These are phyloP conservation scores for Rosa hybrid DNA, from an alignment of 331 rosid species.

Conservation along the genomic window DNA sequence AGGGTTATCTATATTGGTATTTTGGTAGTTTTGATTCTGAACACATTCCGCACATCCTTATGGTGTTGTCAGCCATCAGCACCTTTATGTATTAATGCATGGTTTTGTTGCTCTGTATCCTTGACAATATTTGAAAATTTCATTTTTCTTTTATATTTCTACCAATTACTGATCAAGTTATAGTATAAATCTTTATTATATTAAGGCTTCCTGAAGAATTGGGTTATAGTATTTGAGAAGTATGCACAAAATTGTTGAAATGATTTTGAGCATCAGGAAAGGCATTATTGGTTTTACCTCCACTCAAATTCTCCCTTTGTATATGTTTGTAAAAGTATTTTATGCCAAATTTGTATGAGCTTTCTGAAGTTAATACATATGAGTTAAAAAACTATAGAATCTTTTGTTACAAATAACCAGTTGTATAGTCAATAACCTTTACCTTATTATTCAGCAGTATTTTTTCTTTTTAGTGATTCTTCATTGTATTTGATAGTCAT, in stretches of 20 bases:
- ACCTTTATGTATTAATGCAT: background rate
- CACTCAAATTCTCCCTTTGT: background rate
- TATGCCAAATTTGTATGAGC: background rate
- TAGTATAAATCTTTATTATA: background rate
- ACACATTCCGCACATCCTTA: background rate
- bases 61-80: background rate
- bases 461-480: background rate
- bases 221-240: slow-evolving; percentile 6
- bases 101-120: background rate
- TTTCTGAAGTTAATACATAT: background rate
- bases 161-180: background rate
- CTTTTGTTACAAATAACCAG: background rate
- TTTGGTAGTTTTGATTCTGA: background rate
- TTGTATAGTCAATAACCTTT: background rate
- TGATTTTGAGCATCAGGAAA: background rate
- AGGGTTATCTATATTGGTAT: background rate
- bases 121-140: background rate
- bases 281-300: background rate
- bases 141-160: background rate
- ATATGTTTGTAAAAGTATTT: background rate
- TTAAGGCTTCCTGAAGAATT: background rate
- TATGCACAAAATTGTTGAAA: background rate
- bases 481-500: background rate
- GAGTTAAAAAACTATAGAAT: no score
- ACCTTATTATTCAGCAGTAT: background rate